Base-by-base conservation (phyloP, 768 basidiomycete species). In the Hysterangium stoloniferum region DNA sequence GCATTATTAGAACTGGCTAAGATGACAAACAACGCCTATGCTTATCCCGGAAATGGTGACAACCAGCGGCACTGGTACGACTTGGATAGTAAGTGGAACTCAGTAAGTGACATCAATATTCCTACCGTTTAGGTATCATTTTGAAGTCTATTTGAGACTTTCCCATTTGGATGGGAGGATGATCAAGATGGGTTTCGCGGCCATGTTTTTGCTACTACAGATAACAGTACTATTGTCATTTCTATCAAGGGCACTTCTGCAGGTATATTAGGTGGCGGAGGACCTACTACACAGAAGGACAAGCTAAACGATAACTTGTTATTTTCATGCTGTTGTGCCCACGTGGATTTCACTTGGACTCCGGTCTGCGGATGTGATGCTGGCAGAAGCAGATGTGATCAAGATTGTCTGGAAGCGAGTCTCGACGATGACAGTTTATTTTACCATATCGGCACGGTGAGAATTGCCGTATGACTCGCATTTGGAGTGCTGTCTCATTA, bases 291-390 rank as follows among this genome's bases (percentile, higher is more conserved):
- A 34, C 76, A 73, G 60, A 96, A 86, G 65, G 95, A 98, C 71
- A 95, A 93, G 68, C 66, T 84, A 52, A 98, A 98, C 66, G 94
- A 97, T 59, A 98, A 95, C 61, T 69, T 94, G n/a, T 68, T 98
- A 29, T 95, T 95, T 69, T 86, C 90, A 4, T 98, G 95, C 66
- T 98, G 95, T 65, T 98, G 95, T 60, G 94, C 92, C 2, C 76
- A 86, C 6, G 88, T 97, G n/a, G 90, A 87, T 29, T 88, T 91
- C 47, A 89, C 89, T 0, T 98, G 95, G 95, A 80, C 78, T 17
- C 75, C 95, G 0, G 95, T 96, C 1, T 98, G 95, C 62, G 84
- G 78, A 43, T 98, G 95, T 65, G 85, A 84, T 61, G 70, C 80
- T 6, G 79, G 88, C 1, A 68, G 75, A 12, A 78, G 81, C 64